These are phyloP conservation scores for Drosera capensis DNA, from an alignment of 148 eudicot genomes.

Conservation along the genomic window DNA sequence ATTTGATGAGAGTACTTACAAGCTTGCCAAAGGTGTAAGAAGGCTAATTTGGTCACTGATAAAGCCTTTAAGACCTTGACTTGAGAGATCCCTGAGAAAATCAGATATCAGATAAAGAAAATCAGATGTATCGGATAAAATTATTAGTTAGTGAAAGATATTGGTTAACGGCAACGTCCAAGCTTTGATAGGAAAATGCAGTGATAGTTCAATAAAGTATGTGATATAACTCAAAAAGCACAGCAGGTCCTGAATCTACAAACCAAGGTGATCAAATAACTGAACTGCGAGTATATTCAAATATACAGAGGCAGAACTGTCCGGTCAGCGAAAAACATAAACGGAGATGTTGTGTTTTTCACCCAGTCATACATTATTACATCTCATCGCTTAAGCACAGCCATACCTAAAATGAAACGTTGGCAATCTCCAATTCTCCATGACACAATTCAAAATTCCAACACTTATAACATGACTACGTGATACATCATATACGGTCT, in stretches of 20 bases:
- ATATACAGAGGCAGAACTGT: not conserved
- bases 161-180: not conserved
- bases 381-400: no score
- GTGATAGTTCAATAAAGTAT: not conserved
- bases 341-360: no score
- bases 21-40: conserved; percentile 73
- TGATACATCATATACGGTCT: no score
- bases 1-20: conserved; percentile 52
- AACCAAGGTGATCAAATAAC: not conserved
- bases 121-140: no score
- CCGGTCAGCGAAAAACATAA: no score
- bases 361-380: no score
- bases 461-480: no score
- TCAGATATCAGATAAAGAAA: conserved; percentile 5
- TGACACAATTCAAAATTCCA: no score
- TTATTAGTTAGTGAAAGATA: not conserved
- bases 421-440: no score
- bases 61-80: conserved; percentile 88
- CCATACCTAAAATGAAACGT: no score
- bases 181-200: not conserved
- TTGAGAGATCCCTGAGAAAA: conserved; percentile 68
- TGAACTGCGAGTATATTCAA: not conserved
- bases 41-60: conserved; percentile 62
- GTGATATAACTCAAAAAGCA: not conserved
- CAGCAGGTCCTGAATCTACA: not conserved